These are phyloP conservation scores for Spergularia marina DNA, from an alignment of 148 eudicot genomes.

Conservation along the genomic window DNA sequence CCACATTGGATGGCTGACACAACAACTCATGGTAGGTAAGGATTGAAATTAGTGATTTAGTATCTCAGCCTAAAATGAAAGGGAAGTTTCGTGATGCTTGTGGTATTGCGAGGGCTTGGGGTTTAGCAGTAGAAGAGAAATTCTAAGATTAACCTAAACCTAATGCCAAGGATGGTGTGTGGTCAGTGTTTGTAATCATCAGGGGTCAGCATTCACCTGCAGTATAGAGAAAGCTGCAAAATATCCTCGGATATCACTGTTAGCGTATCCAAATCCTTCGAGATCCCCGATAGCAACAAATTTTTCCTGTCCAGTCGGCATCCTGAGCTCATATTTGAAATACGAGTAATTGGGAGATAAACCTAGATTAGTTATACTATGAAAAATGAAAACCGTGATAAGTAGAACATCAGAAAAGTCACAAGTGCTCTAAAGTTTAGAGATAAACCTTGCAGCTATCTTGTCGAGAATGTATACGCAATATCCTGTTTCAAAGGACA, in stretches of 20 bases:
- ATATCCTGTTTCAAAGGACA: conserved; percentile 47
- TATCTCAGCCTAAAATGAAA: neutral
- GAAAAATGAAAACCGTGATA: neutral
- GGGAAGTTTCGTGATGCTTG: neutral
- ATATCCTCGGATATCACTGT: conserved; percentile 64
- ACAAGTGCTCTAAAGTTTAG: neutral
- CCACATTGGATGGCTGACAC: neutral
- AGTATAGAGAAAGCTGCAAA: conserved; percentile 63
- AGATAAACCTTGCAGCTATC: conserved; percentile 53
- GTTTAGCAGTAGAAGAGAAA: neutral
- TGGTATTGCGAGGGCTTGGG: neutral
- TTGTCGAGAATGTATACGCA: conserved; percentile 66
- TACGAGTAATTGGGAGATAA: neutral
- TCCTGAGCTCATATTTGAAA: conserved; percentile 35
- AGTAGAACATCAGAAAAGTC: neutral
- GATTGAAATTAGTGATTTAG: neutral
- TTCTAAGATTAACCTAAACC: neutral
- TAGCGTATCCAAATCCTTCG: conserved; percentile 79
- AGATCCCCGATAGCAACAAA: conserved; percentile 56
- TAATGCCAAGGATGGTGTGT: neutral
- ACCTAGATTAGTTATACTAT: neutral
- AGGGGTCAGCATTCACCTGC: conserved; percentile 46
- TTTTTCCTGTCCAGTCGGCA: conserved; percentile 70
- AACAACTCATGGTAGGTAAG: neutral
- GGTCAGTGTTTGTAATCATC: neutral